These are phyloP conservation scores for Noccaea bulbosa DNA, from an alignment of 345 rosid genomes.

Conservation along the genomic window DNA sequence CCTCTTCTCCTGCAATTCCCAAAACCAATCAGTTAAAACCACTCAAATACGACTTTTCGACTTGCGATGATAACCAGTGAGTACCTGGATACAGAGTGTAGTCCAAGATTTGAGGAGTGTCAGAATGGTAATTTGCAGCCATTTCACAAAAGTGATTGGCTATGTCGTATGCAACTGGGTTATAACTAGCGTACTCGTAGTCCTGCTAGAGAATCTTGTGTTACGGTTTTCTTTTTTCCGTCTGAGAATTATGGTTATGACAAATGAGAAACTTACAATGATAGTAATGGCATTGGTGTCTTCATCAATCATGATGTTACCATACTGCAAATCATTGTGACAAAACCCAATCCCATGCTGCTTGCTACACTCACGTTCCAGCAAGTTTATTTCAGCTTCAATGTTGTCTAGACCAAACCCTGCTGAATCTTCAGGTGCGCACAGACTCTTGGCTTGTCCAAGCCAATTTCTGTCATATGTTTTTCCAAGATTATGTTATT, in stretches of 20 bases:
- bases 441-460: conserved; percentile 60
- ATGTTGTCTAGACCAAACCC: conserved; percentile 59
- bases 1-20: conserved; percentile 54
- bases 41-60: neutral
- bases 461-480: conserved; percentile 59
- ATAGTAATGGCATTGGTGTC: conserved; percentile 68
- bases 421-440: conserved; percentile 53
- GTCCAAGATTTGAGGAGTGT: conserved; percentile 80
- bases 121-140: conserved; percentile 83
- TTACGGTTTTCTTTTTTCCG: neutral
- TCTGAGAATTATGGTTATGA: too few relatives aligned
- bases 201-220: conserved; percentile 53
- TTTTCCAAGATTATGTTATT: neutral
- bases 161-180: conserved; percentile 82
- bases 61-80: conserved; percentile 18
- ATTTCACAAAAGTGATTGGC: conserved; percentile 96
- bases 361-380: conserved; percentile 52
- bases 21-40: conserved; percentile 8
- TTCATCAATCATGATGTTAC: conserved; percentile 92
- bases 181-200: conserved; percentile 82
- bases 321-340: conserved; percentile 93
- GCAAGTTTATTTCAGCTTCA: conserved; percentile 57
- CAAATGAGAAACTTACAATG: conserved; percentile 57
- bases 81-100: conserved; percentile 69
- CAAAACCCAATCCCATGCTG: conserved; percentile 75